phyloP scores from a whole-genome alignment of 2,329 filamentous ascomycete species.

The Penicillium sp. region DNA sequence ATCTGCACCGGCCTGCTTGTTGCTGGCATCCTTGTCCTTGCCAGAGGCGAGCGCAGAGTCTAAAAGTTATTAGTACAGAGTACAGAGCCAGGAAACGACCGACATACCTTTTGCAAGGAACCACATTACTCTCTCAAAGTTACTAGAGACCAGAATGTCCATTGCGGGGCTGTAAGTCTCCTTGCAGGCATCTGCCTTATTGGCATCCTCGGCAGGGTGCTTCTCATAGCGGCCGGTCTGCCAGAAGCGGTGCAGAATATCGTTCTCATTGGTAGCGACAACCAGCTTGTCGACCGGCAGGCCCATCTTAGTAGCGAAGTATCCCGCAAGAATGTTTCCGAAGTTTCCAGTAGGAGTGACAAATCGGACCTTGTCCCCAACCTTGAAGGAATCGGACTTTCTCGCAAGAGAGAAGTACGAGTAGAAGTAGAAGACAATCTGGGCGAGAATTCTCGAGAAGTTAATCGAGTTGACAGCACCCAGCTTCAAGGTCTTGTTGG shows the following conservation, averaged over 20 bases:
- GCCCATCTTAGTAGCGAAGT: conserved; percentile 89
- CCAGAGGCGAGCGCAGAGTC: neutral
- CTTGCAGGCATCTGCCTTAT: conserved; percentile 66
- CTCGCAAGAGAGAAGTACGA: conserved; percentile 78
- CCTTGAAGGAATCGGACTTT: conserved; percentile 58
- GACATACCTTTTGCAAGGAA: conserved; percentile 58
- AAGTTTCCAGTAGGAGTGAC: conserved; percentile 97
- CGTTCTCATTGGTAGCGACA: conserved; percentile 95
- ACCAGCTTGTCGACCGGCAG: conserved; percentile 85
- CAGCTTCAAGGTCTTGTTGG: conserved; percentile 79
- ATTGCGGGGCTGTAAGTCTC: conserved; percentile 94
- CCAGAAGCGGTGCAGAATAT: conserved; percentile 91
- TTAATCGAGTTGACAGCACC: conserved; percentile 72
- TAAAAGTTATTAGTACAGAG: neutral
- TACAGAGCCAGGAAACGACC: neutral
- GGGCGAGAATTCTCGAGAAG: conserved; percentile 86
- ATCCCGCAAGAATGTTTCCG: conserved; percentile 84
- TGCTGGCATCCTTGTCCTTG: neutral
- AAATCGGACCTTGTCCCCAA: conserved; percentile 66
- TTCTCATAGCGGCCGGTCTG: conserved; percentile 83
- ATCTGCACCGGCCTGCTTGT: conserved; percentile 63
- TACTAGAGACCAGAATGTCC: conserved; percentile 95
- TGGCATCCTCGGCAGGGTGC: conserved; percentile 53
- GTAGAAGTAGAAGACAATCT: conserved; percentile 97
- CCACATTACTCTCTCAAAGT: conserved; percentile 96